Percentiles rank a stretch among this genome's conserved stretches.
Evolutionary conservation across 2,329 filamentous ascomycete species (phyloP).

Genomic region (Teratosphaeria epicoccoides): DNA sequence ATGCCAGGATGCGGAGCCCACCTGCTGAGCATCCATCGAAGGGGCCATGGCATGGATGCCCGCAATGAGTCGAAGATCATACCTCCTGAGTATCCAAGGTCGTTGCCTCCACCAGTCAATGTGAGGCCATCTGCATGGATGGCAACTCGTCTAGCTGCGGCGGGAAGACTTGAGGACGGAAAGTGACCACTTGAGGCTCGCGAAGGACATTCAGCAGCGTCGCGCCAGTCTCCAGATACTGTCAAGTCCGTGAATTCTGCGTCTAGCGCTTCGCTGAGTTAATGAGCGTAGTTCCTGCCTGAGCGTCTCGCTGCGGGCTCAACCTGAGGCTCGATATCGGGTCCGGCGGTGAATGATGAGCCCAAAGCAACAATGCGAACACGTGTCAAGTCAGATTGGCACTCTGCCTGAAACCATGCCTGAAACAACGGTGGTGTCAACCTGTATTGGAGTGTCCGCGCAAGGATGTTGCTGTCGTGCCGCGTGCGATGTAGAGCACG

Average conservation of each 20-base stretch:
- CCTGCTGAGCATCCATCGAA: neutral
- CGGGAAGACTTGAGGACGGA: slow-evolving; percentile 17
- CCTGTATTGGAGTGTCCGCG: no score
- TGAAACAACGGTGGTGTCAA: no score
- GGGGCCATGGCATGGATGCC: neutral
- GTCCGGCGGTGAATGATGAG: slow-evolving; percentile 20
- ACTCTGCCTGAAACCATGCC: no score
- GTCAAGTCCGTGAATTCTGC: slow-evolving; percentile 18
- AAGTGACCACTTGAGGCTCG: slow-evolving; percentile 22
- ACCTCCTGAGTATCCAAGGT: slow-evolving; percentile 2
- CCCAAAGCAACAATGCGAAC: slow-evolving; percentile 10
- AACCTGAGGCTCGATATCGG: slow-evolving; percentile 26
- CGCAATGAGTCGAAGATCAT: slow-evolving; percentile 2
- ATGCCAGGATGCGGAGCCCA: neutral
- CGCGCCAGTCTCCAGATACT: slow-evolving; percentile 29
- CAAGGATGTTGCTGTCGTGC: no score
- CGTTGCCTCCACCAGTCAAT: slow-evolving; percentile 4
- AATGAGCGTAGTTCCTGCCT: slow-evolving; percentile 28
- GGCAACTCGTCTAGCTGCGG: slow-evolving; percentile 29
- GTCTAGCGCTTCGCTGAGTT: slow-evolving; percentile 22
- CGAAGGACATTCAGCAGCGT: slow-evolving; percentile 29
- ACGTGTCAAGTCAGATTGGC: neutral
- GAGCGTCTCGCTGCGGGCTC: slow-evolving; percentile 24
- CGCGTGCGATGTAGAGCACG: no score
- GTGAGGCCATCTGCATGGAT: slow-evolving; percentile 27